phyloP scores from a whole-genome alignment of 208 protist genomes.

The Strigomonas culicis region DNA sequence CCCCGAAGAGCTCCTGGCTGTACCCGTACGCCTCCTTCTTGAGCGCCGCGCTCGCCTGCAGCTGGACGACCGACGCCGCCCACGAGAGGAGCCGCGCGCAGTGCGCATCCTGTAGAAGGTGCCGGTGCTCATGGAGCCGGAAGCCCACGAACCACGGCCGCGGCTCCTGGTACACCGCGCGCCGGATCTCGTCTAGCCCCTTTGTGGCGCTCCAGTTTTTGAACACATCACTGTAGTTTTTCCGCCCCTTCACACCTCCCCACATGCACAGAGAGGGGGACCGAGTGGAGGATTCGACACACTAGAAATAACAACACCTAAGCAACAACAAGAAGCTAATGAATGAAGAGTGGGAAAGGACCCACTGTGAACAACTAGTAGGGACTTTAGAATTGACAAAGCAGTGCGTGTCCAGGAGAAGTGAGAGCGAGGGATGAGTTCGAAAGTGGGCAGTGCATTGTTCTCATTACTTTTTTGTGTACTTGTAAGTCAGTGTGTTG shows the following conservation, averaged over 20 bases:
- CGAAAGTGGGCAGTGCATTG: too few relatives aligned
- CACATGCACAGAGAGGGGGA: conserved; percentile 38
- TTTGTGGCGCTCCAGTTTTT: conserved; percentile 64
- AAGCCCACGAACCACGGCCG: conserved; percentile 82
- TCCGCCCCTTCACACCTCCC: conserved; percentile 76
- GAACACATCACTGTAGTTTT: conserved; percentile 69
- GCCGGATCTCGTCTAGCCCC: conserved; percentile 56
- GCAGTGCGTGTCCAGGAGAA: too few relatives aligned
- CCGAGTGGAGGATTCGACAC: background rate
- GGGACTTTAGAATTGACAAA: too few relatives aligned
- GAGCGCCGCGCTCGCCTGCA: conserved; percentile 23
- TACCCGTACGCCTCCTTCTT: conserved; percentile 78
- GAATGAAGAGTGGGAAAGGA: background rate
- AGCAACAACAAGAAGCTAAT: conserved; percentile 13
- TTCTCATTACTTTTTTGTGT: too few relatives aligned
- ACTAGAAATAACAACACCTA: conserved; percentile 11
- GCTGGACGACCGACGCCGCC: conserved; percentile 62
- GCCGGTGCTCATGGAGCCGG: conserved; percentile 56
- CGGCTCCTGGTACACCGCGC: conserved; percentile 64
- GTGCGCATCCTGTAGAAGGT: conserved; percentile 78
- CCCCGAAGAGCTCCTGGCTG: conserved; percentile 69
- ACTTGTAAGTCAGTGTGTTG: too few relatives aligned
- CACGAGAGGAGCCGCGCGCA: conserved; percentile 73
- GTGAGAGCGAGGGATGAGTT: too few relatives aligned
- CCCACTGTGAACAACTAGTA: too few relatives aligned